These are phyloP conservation scores for Monosporascus sp. DNA, from an alignment of 2,329 filamentous ascomycete genomes.

Conservation along the genomic window DNA sequence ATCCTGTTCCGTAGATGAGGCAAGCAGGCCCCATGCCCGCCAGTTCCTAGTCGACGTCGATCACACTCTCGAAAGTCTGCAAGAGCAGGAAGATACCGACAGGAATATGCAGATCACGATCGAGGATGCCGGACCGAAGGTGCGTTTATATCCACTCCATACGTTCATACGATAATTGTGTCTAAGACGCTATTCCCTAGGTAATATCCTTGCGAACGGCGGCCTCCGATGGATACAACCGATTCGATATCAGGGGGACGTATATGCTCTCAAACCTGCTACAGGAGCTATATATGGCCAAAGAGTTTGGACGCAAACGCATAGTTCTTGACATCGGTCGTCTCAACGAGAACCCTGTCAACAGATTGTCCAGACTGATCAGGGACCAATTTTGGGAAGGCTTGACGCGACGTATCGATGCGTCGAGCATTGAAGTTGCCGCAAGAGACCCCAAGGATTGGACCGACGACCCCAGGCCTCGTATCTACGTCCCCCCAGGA, in stretches of 20 bases:
- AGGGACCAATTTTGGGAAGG: conserved; percentile 89
- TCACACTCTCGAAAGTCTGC: conserved; percentile 69
- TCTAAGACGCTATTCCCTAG: conserved; percentile 33
- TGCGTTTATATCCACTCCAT: conserved; percentile 27
- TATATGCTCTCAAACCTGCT: conserved; percentile 97
- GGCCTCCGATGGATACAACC: conserved; percentile 78
- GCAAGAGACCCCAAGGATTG: conserved; percentile 92
- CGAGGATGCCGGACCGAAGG: conserved; percentile 90
- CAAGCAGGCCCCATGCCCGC: conserved; percentile 57
- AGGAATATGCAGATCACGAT: conserved; percentile 96
- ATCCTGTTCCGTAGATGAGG: conserved; percentile 56
- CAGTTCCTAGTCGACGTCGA: conserved; percentile 86
- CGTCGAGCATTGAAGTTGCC: conserved; percentile 77
- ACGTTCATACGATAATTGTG: conserved; percentile 4
- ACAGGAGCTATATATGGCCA: conserved; percentile 88
- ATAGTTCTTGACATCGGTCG: conserved; percentile 88
- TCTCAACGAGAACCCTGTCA: conserved; percentile 91
- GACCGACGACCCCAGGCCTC: conserved; percentile 81
- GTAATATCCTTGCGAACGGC: conserved; percentile 79
- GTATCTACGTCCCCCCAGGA: conserved; percentile 83
- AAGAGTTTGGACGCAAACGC: conserved; percentile 82
- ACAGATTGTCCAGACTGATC: conserved; percentile 79
- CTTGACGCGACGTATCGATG: conserved; percentile 84
- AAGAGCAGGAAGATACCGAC: conserved; percentile 87
- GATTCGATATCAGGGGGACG: conserved; percentile 86